A percentile compares a stretch with the other conserved stretches of the same genome.
phyloP scores from a whole-genome alignment of 768 basidiomycete species.

The Hortiboletus campestris region DNA sequence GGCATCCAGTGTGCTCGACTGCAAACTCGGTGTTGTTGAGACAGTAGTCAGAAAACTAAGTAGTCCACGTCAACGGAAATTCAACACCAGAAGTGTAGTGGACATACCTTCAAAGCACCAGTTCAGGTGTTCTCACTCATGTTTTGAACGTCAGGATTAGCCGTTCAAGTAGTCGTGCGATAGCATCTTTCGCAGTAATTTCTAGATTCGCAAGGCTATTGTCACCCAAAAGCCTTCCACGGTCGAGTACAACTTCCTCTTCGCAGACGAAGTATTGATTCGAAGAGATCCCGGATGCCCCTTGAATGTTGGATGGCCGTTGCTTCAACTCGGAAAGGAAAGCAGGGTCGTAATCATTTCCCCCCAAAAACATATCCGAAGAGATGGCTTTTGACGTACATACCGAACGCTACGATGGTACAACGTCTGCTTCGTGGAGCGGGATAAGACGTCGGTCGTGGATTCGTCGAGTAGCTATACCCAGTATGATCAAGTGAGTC shows the following conservation, averaged over 20 bases:
- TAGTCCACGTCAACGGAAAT: background rate
- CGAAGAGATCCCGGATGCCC: slow-evolving; percentile 91
- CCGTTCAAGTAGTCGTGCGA: slow-evolving; percentile 57
- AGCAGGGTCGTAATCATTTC: slow-evolving; percentile 79
- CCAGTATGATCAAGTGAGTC: too few relatives aligned
- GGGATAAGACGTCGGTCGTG: too few relatives aligned
- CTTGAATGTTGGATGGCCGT: slow-evolving; percentile 82
- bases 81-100: background rate
- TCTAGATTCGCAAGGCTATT: slow-evolving; percentile 55
- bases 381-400: slow-evolving; percentile 97
- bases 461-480: too few relatives aligned
- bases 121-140: slow-evolving; percentile 73
- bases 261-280: slow-evolving; percentile 97
- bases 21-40: slow-evolving; percentile 38
- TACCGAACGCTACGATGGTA: too few relatives aligned
- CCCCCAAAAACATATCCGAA: slow-evolving; percentile 95
- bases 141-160: slow-evolving; percentile 87
- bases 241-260: slow-evolving; percentile 54
- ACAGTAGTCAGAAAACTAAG: slow-evolving; percentile 64
- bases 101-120: slow-evolving; percentile 77
- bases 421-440: too few relatives aligned
- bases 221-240: slow-evolving; percentile 47
- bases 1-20: background rate
- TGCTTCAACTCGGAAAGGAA: slow-evolving; percentile 73
- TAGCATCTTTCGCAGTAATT: slow-evolving; percentile 69